Evolutionary conservation across 495 filamentous ascomycete species (phyloP).

Genomic region (Xylaria intraflava): DNA sequence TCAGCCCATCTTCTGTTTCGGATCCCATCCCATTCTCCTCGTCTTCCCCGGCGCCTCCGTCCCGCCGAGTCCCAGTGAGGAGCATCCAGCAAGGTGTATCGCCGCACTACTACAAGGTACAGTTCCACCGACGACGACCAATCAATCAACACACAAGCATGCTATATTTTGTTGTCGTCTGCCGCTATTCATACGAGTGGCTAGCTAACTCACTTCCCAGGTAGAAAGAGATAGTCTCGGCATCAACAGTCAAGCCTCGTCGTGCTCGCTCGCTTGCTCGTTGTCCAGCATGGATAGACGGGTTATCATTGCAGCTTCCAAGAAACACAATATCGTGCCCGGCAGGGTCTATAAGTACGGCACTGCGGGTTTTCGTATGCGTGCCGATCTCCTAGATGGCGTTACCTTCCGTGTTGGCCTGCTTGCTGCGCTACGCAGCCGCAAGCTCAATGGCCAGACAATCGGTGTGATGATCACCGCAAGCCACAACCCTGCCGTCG

Average conservation of each 20-base stretch:
- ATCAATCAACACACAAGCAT: no score
- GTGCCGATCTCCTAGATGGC: conserved; percentile 67
- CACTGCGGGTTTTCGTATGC: conserved; percentile 73
- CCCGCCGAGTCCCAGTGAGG: not conserved
- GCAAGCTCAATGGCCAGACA: conserved; percentile 77
- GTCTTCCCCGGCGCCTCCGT: not conserved
- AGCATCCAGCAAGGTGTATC: not conserved
- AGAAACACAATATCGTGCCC: conserved; percentile 62
- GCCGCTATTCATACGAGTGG: no score
- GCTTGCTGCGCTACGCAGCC: conserved; percentile 82
- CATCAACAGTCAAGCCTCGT: not conserved
- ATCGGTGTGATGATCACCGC: conserved; percentile 99
- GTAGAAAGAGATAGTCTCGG: not conserved
- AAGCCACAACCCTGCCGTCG: conserved; percentile 91
- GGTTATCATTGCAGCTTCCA: conserved; percentile 53
- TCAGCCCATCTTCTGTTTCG: not conserved
- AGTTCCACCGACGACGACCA: not conserved
- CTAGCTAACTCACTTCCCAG: not conserved
- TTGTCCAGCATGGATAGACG: conserved; percentile 28
- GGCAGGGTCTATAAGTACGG: conserved; percentile 81
- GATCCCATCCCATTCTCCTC: not conserved
- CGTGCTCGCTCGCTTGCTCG: not conserved
- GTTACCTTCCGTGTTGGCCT: conserved; percentile 88
- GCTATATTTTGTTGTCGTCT: not conserved
- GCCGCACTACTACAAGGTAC: not conserved